A percentile compares a stretch with the other conserved stretches of the same genome.
phyloP scores from a whole-genome alignment of 805 yeast species.

The Nakazawaea holstii region DNA sequence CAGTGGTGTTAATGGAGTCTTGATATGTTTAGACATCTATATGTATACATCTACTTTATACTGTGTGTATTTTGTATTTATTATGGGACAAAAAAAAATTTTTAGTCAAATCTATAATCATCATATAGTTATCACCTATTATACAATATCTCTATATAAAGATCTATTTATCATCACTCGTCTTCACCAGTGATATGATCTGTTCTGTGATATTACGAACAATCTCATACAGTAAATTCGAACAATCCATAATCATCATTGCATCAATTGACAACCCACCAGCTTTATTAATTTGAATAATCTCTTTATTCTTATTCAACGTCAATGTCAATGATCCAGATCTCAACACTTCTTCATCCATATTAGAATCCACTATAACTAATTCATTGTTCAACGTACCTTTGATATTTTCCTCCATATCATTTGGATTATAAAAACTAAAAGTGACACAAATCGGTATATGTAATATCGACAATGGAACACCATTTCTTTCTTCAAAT shows the following conservation, averaged over 20 bases:
- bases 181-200: constrained; percentile 50
- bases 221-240: constrained; percentile 56
- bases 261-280: constrained; percentile 89
- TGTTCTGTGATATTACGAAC: constrained; percentile 62
- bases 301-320: constrained; percentile 81
- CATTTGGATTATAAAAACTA: constrained; percentile 72
- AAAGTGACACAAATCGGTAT: constrained; percentile 87
- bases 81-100: too few relatives aligned
- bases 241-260: constrained; percentile 57
- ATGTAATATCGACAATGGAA: constrained; percentile 78
- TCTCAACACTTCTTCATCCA: constrained; percentile 70
- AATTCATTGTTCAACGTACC: constrained; percentile 59
- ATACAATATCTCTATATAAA: too few relatives aligned
- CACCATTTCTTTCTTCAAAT: constrained; percentile 77
- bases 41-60: too few relatives aligned
- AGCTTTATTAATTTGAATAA: constrained; percentile 84
- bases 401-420: constrained; percentile 62
- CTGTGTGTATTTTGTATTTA: too few relatives aligned
- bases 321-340: constrained; percentile 83
- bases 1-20: too few relatives aligned
- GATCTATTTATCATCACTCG: constrained; percentile 30
- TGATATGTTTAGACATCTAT: too few relatives aligned
- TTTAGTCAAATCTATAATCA: too few relatives aligned
- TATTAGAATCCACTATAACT: constrained; percentile 67
- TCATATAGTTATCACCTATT: too few relatives aligned